phyloP scores from a whole-genome alignment of 140 eudicot species.

The Stevia rebaudiana region DNA sequence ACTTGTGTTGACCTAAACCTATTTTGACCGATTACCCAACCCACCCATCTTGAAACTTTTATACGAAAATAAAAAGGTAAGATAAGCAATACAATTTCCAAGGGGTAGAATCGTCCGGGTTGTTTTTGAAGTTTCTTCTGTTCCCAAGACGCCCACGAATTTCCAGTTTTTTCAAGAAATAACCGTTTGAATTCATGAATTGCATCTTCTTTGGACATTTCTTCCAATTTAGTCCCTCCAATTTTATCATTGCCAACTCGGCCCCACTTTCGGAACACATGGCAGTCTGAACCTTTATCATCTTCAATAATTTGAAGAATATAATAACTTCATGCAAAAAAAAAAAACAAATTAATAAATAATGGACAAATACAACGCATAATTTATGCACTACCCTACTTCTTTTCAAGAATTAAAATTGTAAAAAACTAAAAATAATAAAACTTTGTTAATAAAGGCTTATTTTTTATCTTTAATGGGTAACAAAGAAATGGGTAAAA shows the following conservation, averaged over 20 bases:
- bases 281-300: constrained; percentile 76
- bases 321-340: constrained; percentile 58
- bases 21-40: constrained; percentile 5
- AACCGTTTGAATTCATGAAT: constrained; percentile 68
- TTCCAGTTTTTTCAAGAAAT: constrained; percentile 91
- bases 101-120: constrained; percentile 81
- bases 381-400: background rate
- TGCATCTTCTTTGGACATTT: constrained; percentile 58
- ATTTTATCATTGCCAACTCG: constrained; percentile 90
- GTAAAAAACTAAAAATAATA: background rate
- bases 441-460: background rate
- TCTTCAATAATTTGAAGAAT: constrained; percentile 94
- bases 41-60: constrained; percentile 7
- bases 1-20: constrained; percentile 3
- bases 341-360: background rate
- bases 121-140: constrained; percentile 66
- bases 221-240: constrained; percentile 72
- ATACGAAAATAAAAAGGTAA: background rate
- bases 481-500: background rate
- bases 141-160: constrained; percentile 88
- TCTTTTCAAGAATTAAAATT: background rate
- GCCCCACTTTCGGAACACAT: constrained; percentile 97
- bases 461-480: background rate
- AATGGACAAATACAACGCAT: background rate
- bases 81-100: constrained; percentile 67